A percentile compares a stretch with the other conserved stretches of the same genome.
phyloP scores from a whole-genome alignment of 1,284 basidiomycete species.

The Pseudozyma sp. region DNA sequence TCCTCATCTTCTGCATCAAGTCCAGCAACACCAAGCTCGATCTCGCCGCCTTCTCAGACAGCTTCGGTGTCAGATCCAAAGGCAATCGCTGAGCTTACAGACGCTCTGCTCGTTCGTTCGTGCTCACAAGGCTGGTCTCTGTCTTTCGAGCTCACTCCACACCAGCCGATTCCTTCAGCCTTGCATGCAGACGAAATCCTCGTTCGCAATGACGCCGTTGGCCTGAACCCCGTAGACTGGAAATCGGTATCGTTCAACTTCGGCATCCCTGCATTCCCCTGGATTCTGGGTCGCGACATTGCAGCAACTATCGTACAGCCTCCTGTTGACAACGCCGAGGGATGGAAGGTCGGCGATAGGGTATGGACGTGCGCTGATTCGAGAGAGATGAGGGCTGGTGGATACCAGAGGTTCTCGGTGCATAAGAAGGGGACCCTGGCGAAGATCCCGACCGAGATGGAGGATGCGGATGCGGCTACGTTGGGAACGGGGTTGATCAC shows the following conservation, averaged over 20 bases:
- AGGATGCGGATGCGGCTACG: constrained; percentile 55
- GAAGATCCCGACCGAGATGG: constrained; percentile 24
- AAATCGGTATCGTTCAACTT: constrained; percentile 58
- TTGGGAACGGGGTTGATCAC: constrained; percentile 67
- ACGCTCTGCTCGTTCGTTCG: constrained; percentile 53
- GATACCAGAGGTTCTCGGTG: constrained; percentile 53
- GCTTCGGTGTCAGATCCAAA: neutral
- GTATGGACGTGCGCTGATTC: constrained; percentile 65
- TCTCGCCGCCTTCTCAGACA: constrained; percentile 1
- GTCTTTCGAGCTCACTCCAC: constrained; percentile 54
- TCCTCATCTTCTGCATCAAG: constrained; percentile 19
- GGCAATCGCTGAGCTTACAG: neutral
- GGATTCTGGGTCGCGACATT: constrained; percentile 72
- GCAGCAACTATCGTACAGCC: constrained; percentile 71
- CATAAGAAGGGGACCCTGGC: constrained; percentile 49
- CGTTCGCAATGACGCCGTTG: constrained; percentile 48
- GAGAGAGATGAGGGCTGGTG: constrained; percentile 50
- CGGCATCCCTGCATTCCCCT: constrained; percentile 59
- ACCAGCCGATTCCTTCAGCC: constrained; percentile 28
- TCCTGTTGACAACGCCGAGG: constrained; percentile 68
- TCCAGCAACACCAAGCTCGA: constrained; percentile 1
- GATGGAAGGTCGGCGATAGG: constrained; percentile 71
- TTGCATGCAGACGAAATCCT: constrained; percentile 34
- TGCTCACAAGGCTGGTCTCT: constrained; percentile 57
- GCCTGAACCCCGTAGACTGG: constrained; percentile 62